Conservation (phyloP, 2,329 filamentous ascomycete genomes). For the Thielaviopsis populi region DNA sequence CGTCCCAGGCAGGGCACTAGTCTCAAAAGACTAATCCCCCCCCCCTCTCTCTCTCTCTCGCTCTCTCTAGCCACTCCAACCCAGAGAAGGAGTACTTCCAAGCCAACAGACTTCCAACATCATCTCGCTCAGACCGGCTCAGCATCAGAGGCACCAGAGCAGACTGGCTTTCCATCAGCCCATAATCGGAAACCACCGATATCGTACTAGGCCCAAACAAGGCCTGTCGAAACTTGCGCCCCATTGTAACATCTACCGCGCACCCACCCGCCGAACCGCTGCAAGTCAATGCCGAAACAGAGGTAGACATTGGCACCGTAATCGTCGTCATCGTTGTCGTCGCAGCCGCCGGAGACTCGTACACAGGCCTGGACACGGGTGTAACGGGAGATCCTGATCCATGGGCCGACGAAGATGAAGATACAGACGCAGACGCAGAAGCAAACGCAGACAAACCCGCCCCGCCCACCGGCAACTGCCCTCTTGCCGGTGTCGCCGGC, state of each 20-base stretch:
- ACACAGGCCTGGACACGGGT: neutral
- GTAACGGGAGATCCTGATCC: neutral
- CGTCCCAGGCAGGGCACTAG: neutral
- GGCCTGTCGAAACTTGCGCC: conserved; percentile 28
- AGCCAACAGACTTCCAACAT: neutral
- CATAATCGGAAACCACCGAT: conserved; percentile 29
- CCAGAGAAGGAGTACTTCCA: no score
- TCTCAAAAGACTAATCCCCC: neutral
- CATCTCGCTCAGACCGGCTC: conserved; percentile 27
- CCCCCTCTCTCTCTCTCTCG: no score
- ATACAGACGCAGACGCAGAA: no score
- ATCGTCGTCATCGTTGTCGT: neutral
- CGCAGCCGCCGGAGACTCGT: neutral
- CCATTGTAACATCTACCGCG: conserved; percentile 23
- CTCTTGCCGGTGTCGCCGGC: neutral
- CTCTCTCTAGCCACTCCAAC: no score
- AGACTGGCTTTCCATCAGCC: conserved; percentile 37
- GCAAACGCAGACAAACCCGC: neutral
- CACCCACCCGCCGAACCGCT: neutral
- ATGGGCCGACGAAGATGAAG: no score
- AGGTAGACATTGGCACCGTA: neutral
- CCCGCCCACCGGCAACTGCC: neutral
- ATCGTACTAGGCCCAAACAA: conserved; percentile 28
- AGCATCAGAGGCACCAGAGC: conserved; percentile 47
- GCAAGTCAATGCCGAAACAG: neutral